These are phyloP conservation scores for Nigrospora oryzae DNA, from an alignment of 2,329 filamentous ascomycete genomes.

Conservation along the genomic window DNA sequence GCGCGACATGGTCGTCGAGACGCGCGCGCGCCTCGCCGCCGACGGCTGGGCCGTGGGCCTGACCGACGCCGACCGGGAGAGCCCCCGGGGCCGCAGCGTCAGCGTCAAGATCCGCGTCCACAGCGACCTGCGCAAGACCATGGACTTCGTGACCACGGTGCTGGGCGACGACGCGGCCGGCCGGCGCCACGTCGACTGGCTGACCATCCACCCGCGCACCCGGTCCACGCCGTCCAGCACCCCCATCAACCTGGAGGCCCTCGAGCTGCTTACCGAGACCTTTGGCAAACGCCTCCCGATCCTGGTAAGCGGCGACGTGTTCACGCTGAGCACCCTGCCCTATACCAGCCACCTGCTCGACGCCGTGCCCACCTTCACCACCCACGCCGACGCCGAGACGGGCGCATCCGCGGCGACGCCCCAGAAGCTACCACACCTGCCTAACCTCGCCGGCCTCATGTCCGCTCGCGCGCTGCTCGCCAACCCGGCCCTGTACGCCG, in stretches of 20 bases:
- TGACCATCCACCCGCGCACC: constrained; percentile 63
- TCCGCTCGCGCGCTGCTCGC: constrained; percentile 59
- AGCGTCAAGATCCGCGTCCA: constrained; percentile 66
- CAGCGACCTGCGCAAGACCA: constrained; percentile 49
- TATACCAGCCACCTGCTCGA: constrained; percentile 27
- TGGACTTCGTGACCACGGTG: constrained; percentile 56
- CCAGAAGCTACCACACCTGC: constrained; percentile 24
- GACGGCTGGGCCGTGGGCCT: constrained; percentile 45
- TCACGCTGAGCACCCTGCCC: constrained; percentile 43
- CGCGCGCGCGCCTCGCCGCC: constrained; percentile 37
- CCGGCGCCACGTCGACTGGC: constrained; percentile 51
- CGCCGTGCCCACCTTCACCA: constrained; percentile 14
- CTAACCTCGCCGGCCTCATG: constrained; percentile 56
- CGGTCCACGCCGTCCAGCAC: constrained; percentile 50
- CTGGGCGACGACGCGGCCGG: constrained; percentile 34
- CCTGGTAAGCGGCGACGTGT: constrained; percentile 62
- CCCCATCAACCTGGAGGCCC: constrained; percentile 53
- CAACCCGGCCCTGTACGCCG: constrained; percentile 59
- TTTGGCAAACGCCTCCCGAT: constrained; percentile 50
- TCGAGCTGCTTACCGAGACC: constrained; percentile 44
- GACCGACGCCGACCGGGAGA: constrained; percentile 31
- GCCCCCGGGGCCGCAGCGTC: constrained; percentile 43
- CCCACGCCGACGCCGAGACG: neutral
- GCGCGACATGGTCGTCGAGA: constrained; percentile 54
- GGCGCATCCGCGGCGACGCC: neutral